Conservation (phyloP, 2,329 filamentous ascomycete genomes). For the Ilyonectria sp. region DNA sequence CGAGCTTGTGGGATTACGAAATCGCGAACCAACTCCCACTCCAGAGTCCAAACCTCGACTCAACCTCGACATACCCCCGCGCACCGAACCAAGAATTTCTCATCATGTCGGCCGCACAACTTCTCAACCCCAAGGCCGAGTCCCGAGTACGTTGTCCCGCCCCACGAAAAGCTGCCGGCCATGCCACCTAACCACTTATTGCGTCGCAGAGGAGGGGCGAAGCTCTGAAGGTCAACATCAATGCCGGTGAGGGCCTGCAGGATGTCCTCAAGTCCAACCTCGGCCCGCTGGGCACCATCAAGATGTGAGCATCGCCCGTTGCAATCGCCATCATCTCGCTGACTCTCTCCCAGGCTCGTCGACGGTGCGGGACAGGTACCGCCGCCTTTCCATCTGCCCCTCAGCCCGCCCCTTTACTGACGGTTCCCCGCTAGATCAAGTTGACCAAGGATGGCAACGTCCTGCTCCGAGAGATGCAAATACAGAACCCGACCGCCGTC, state of each 20-base stretch:
- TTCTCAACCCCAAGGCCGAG: conserved; percentile 99
- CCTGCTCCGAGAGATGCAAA: conserved; percentile 85
- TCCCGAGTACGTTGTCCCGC: conserved; percentile 79
- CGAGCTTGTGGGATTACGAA: conserved; percentile 52
- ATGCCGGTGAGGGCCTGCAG: conserved; percentile 91
- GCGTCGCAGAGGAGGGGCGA: conserved; percentile 87
- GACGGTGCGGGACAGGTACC: conserved; percentile 79
- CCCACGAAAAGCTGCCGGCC: conserved; percentile 35
- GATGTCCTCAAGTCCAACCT: conserved; percentile 98
- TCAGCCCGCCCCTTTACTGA: conserved; percentile 50
- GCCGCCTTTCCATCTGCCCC: conserved; percentile 46
- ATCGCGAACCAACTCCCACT: conserved; percentile 45
- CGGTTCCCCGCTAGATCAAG: conserved; percentile 80
- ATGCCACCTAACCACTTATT: conserved; percentile 46
- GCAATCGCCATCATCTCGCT: conserved; percentile 38
- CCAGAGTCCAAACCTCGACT: conserved; percentile 35
- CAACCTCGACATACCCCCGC: conserved; percentile 41
- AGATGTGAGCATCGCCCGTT: conserved; percentile 76
- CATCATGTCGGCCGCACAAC: conserved; percentile 94
- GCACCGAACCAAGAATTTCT: conserved; percentile 34
- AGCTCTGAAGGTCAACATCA: conserved; percentile 97
- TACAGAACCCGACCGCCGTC: conserved; percentile 97
- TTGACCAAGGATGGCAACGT: conserved; percentile 99
- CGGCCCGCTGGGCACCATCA: conserved; percentile 93
- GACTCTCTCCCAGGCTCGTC: conserved; percentile 68